These are phyloP conservation scores for Chondrostereum purpureum DNA, from an alignment of 1,284 basidiomycete species.

Conservation along the genomic window DNA sequence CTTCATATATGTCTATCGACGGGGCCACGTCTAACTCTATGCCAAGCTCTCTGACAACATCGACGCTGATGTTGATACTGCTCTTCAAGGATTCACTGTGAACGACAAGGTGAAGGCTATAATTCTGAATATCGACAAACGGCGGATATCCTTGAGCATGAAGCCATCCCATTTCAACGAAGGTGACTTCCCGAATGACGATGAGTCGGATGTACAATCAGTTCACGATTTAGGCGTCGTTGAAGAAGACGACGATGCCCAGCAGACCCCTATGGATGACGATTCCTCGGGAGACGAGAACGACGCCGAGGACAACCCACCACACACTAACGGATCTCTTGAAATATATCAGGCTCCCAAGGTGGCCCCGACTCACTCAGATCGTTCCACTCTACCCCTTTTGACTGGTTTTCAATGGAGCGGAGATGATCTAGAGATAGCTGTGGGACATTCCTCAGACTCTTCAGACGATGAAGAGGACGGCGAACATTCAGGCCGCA, in stretches of 20 bases:
- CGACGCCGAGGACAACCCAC: constrained; percentile 27
- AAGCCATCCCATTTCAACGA: constrained; percentile 84
- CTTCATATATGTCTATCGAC: constrained; percentile 4
- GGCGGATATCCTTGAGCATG: constrained; percentile 80
- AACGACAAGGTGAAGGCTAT: constrained; percentile 84
- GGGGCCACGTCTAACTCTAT: background rate
- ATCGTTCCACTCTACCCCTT: constrained; percentile 38
- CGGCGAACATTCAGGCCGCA: constrained; percentile 35
- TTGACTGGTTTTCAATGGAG: constrained; percentile 69
- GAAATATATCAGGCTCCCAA: constrained; percentile 20
- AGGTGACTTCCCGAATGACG: constrained; percentile 41
- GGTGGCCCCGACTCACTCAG: constrained; percentile 11
- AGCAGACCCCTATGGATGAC: too few species aligned
- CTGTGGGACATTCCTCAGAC: constrained; percentile 29
- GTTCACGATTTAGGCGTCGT: constrained; percentile 19
- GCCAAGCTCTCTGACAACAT: constrained; percentile 78
- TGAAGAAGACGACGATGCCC: constrained; percentile 17
- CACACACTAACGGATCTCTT: constrained; percentile 33
- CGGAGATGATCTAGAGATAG: constrained; percentile 26
- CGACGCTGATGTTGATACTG: constrained; percentile 70
- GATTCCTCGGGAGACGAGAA: constrained; percentile 20
- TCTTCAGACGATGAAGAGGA: constrained; percentile 46
- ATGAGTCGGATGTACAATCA: constrained; percentile 18
- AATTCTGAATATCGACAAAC: constrained; percentile 75
- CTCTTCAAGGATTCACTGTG: constrained; percentile 78